Conservation (phyloP, 129 eudicot species). For the Calendula officinalis region DNA sequence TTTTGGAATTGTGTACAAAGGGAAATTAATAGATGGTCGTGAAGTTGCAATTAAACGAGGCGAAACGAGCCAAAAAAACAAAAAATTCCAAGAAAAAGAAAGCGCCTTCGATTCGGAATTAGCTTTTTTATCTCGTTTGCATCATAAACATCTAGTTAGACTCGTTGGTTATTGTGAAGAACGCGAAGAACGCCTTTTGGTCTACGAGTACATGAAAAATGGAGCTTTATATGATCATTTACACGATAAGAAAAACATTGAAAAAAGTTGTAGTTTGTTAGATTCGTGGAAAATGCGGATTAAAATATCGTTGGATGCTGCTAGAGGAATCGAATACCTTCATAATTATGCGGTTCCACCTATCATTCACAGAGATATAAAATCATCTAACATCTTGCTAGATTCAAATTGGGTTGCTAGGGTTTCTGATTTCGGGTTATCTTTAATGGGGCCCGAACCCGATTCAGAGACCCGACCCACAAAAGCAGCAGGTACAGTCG, state of each 20-base stretch:
- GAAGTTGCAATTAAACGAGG: slow-evolving; percentile 96
- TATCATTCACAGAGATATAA: slow-evolving; percentile 89
- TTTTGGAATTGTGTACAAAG: slow-evolving; percentile 89
- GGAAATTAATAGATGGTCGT: slow-evolving; percentile 78
- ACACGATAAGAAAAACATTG: slow-evolving; percentile 65
- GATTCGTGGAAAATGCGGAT: slow-evolving; percentile 95
- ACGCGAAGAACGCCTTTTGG: slow-evolving; percentile 79
- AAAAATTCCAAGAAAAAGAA: slow-evolving; percentile 90
- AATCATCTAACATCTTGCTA: slow-evolving; percentile 87
- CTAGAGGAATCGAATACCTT: slow-evolving; percentile 93
- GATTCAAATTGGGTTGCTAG: slow-evolving; percentile 86
- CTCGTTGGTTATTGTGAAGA: slow-evolving; percentile 95
- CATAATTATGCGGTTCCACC: slow-evolving; percentile 96
- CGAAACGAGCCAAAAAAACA: slow-evolving; percentile 55
- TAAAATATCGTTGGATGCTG: slow-evolving; percentile 78
- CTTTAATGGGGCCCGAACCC: slow-evolving; percentile 69
- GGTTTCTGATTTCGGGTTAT: slow-evolving; percentile 93
- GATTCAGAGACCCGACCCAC: slow-evolving; percentile 55
- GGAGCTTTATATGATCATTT: slow-evolving; percentile 94
- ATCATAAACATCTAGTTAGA: slow-evolving; percentile 90
- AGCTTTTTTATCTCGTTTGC: slow-evolving; percentile 84
- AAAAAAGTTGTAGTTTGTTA: slow-evolving; percentile 46
- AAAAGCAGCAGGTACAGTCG: slow-evolving; percentile 93
- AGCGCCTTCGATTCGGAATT: slow-evolving; percentile 94
- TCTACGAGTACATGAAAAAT: slow-evolving; percentile 90